Percentiles rank a stretch among this genome's conserved stretches.
phyloP scores from a whole-genome alignment of 2,329 filamentous ascomycete genomes.

The Sclerotinia borealis region DNA sequence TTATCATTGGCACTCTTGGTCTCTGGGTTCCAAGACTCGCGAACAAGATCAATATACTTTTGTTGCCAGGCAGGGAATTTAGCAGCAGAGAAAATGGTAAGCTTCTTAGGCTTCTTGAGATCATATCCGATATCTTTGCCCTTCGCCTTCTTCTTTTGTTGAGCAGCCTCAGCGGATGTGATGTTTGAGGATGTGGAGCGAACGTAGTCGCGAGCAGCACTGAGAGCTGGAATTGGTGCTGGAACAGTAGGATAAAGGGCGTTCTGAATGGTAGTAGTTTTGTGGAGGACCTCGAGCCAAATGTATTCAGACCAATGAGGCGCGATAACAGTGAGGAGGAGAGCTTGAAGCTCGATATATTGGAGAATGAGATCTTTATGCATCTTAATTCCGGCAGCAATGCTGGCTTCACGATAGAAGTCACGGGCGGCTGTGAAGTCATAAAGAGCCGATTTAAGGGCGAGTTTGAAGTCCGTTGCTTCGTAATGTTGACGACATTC shows the following conservation, averaged over 20 bases:
- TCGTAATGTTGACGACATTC: conserved; percentile 76
- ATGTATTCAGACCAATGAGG: conserved; percentile 95
- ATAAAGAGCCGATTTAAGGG: conserved; percentile 81
- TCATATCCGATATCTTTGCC: conserved; percentile 83
- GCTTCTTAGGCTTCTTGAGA: conserved; percentile 84
- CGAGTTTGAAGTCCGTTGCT: conserved; percentile 75
- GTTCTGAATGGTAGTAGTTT: conserved; percentile 69
- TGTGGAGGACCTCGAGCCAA: conserved; percentile 85
- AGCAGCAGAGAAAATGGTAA: conserved; percentile 76
- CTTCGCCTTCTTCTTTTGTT: conserved; percentile 86
- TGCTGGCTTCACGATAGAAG: conserved; percentile 80
- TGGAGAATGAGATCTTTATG: conserved; percentile 72
- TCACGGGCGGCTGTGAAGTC: conserved; percentile 86
- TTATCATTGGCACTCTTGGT: conserved; percentile 70
- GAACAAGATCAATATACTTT: conserved; percentile 77
- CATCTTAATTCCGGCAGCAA: conserved; percentile 74
- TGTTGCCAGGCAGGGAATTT: conserved; percentile 87
- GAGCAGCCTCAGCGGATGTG: conserved; percentile 74
- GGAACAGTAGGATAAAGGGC: conserved; percentile 69
- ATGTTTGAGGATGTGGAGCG: conserved; percentile 68
- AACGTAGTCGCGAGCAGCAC: conserved; percentile 78
- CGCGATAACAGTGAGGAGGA: conserved; percentile 76
- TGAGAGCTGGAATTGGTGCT: conserved; percentile 58
- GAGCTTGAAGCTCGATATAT: conserved; percentile 81
- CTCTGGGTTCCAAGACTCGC: conserved; percentile 59